phyloP scores from a whole-genome alignment of 2,329 filamentous ascomycete genomes.

The Pezicula radicicola region DNA sequence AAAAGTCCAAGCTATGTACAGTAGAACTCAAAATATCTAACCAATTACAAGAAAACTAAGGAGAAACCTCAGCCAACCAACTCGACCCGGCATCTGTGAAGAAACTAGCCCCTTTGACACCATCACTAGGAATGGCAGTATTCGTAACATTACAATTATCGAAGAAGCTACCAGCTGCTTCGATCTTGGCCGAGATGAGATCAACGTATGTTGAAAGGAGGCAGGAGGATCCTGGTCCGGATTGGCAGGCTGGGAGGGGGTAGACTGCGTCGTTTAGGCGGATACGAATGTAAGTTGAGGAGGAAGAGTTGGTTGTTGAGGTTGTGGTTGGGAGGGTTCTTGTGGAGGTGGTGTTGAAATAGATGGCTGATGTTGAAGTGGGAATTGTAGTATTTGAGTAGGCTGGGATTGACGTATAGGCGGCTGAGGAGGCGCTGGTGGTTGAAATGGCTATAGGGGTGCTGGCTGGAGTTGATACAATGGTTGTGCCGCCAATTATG shows the following conservation, averaged over 20 bases:
- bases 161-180: conserved; percentile 46
- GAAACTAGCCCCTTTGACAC: conserved; percentile 45
- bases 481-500: too few species aligned
- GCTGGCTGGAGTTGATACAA: too few species aligned
- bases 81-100: conserved; percentile 38
- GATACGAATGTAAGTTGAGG: conserved; percentile 48
- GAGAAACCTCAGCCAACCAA: conserved; percentile 14
- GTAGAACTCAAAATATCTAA: neutral
- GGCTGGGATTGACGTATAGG: conserved; percentile 5
- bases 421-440: neutral
- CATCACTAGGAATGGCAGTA: conserved; percentile 32
- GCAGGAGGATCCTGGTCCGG: conserved; percentile 54
- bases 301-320: conserved; percentile 1
- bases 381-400: neutral
- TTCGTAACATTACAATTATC: conserved; percentile 40
- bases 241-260: conserved; percentile 50
- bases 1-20: neutral
- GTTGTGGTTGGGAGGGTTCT: neutral
- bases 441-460: neutral
- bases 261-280: conserved; percentile 62
- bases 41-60: conserved; percentile 4
- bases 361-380: neutral
- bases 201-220: conserved; percentile 41
- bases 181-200: conserved; percentile 42
- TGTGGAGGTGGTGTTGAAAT: neutral